Evolutionary conservation across 2,329 filamentous ascomycete genomes (phyloP), one percentile per base, ranked within the genome.

Genomic region (Eutypella sp.): DNA sequence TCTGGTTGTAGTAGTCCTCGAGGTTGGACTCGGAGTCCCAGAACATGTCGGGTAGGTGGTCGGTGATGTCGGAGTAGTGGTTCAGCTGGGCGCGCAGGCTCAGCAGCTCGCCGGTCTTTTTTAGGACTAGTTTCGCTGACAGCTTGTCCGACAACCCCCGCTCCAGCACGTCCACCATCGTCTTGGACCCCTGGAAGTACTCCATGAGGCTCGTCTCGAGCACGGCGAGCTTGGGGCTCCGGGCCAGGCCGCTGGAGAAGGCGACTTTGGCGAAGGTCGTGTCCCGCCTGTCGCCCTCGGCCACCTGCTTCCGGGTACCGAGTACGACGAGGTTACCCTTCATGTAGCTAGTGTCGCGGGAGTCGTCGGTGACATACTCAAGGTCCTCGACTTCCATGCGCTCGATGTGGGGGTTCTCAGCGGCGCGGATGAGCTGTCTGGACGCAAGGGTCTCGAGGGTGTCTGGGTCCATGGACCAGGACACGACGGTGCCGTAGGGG

Each of bases 1-100:
- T 89, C 65, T 93, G 87, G 56, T 96, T 91, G 66, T 97, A 99
- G 69, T 96, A 97, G 24, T 85, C 87, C 65, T 96, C 93, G 2
- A 99, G 76, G 1, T 90, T 88, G 2, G 96, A 80, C 65, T 96
- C 91, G 57, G 93, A 86, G 65, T 99, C 93, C 93, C 93, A 99
- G 70, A 99, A 96, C 39, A 97, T 82, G 67, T 99, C 93, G 0
- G 93, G 93, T 16, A 97, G 76, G 16, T 88, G 89, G 68, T 99
- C 93, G 0, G 93, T 97, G 27, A 99, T 79, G 67, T 97, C 93
- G 1, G 89, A 95, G 71, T 97, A 97, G 57, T 97, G 85, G 62
- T 99, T 99, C 41, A 99, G 76, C 60, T 96, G 90, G 1, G 92
- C 92, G 40, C 93, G 85, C 42, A 97, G 82, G 59, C 84, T 86